phyloP scores from a whole-genome alignment of 2,329 filamentous ascomycete species.

The Claviceps digitariae region DNA sequence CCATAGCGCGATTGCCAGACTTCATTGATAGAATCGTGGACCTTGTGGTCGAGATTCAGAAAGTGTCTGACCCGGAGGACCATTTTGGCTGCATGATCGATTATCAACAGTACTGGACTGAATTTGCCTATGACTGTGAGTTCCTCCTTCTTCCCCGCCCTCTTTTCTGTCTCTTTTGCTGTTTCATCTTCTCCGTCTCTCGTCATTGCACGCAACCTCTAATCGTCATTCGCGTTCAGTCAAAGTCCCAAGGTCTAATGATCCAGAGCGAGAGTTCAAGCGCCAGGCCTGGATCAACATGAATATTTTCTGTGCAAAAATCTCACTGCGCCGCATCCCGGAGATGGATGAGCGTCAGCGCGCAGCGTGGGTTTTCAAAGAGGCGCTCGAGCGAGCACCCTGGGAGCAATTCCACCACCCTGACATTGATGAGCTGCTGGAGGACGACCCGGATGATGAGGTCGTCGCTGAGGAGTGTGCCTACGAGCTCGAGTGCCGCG shows the following conservation, averaged over 20 bases:
- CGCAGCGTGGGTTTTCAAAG: conserved; percentile 1
- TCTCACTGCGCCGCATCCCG: neutral
- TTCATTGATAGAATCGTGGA: neutral
- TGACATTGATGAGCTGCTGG: conserved; percentile 1
- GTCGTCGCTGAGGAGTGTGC: neutral
- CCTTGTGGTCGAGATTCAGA: conserved; percentile 1
- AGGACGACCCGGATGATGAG: neutral
- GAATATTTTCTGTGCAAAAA: conserved; percentile 1
- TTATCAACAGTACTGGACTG: neutral
- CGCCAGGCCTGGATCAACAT: conserved; percentile 1
- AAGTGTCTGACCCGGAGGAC: neutral
- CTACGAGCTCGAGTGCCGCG: conserved; percentile 3
- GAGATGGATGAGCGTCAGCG: neutral
- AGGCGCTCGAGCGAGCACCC: neutral
- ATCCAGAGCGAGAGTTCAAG: conserved; percentile 1
- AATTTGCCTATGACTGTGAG: neutral
- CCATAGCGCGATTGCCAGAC: neutral
- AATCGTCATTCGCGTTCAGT: neutral
- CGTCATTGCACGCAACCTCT: neutral
- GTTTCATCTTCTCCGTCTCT: neutral
- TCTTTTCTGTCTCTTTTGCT: too few relatives aligned
- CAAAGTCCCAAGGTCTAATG: neutral
- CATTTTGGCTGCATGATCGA: neutral
- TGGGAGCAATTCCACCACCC: conserved; percentile 3
- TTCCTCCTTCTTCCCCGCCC: neutral